Evolutionary conservation across 1,284 basidiomycete species (phyloP).

Genomic region (Stereum hirsutum): DNA sequence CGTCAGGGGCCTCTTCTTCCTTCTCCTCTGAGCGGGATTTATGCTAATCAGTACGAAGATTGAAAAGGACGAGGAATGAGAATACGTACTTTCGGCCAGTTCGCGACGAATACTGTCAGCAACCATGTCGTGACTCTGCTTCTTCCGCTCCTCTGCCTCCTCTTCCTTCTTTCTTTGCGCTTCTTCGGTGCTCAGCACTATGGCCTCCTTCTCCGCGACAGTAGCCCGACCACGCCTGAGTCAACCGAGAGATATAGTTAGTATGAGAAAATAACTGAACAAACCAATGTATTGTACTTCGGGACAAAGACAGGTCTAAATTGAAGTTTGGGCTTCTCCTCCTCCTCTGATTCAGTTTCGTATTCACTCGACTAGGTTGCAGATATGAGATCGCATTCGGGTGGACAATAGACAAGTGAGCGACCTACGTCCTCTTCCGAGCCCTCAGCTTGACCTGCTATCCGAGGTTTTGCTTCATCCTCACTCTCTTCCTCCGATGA

Average conservation of each 20-base stretch:
- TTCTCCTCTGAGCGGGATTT: conserved; percentile 61
- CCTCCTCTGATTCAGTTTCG: conserved; percentile 62
- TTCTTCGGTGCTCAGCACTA: conserved; percentile 65
- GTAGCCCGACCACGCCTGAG: conserved; percentile 65
- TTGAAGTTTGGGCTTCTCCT: conserved; percentile 45
- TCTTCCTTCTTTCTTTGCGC: conserved; percentile 49
- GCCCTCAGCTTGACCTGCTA: conserved; percentile 26
- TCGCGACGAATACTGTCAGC: conserved; percentile 82
- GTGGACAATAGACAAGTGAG: conserved; percentile 7
- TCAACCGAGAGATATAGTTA: conserved; percentile 3
- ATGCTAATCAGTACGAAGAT: background rate
- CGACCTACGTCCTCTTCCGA: conserved; percentile 27
- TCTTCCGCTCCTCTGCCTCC: conserved; percentile 66
- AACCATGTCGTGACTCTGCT: conserved; percentile 79
- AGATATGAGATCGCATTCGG: conserved; percentile 10
- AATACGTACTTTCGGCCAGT: conserved; percentile 67
- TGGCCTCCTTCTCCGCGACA: conserved; percentile 51
- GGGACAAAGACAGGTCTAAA: conserved; percentile 89
- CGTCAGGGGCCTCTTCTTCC: conserved; percentile 72
- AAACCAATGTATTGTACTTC: conserved; percentile 47
- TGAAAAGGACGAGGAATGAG: background rate
- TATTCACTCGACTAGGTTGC: conserved; percentile 60
- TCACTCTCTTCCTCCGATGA: conserved; percentile 35
- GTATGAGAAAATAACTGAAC: background rate
- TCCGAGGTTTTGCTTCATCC: conserved; percentile 32